Percentiles rank a stretch among this genome's conserved stretches.
phyloP scores from a whole-genome alignment of 2,329 filamentous ascomycete species.

The Alternaria rosae region DNA sequence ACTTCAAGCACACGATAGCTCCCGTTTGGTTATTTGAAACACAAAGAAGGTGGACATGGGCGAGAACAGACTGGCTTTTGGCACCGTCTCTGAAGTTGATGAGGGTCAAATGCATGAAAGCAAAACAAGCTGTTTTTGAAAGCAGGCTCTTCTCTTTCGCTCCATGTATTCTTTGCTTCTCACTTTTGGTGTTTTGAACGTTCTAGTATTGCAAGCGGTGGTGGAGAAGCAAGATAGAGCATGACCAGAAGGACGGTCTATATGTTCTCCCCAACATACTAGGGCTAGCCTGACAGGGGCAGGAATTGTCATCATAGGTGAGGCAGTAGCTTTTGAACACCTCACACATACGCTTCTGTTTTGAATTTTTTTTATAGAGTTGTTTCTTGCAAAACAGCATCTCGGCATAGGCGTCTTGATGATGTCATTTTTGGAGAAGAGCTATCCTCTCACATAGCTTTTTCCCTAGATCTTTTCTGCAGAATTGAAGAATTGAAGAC shows the following conservation, averaged over 20 bases:
- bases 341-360: background rate
- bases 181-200: background rate
- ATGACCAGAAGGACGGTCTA: background rate
- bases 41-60: background rate
- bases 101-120: background rate
- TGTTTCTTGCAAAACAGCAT: background rate
- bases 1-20: background rate
- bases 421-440: background rate
- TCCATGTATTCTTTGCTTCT: fast-evolving
- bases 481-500: background rate
- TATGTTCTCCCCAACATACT: background rate
- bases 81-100: background rate
- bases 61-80: background rate
- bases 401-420: no score
- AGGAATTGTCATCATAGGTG: background rate
- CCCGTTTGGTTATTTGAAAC: background rate
- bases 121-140: background rate
- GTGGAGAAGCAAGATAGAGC: fast-evolving
- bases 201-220: background rate
- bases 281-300: background rate
- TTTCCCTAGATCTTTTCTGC: background rate
- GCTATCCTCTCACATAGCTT: background rate
- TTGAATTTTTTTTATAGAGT: background rate
- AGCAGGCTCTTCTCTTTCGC: fast-evolving
- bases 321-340: background rate